phyloP scores from a whole-genome alignment of 768 basidiomycete species.

The Boletales sp. region DNA sequence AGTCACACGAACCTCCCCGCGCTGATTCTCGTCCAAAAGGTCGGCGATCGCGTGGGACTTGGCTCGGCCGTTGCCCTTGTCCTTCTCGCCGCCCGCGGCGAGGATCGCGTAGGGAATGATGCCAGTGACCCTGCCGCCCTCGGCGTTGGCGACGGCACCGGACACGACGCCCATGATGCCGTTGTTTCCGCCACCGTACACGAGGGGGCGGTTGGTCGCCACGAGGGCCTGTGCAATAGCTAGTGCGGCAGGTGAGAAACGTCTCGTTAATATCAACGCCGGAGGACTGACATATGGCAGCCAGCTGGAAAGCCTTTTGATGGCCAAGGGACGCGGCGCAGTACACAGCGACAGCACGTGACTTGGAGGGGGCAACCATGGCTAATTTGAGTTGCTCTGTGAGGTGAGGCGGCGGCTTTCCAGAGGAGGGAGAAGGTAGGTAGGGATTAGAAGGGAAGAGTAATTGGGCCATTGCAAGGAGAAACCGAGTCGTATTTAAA shows the following conservation, averaged over 20 bases:
- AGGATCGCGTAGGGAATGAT: slow-evolving; percentile 78
- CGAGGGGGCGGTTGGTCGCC: slow-evolving; percentile 52
- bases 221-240: slow-evolving; percentile 77
- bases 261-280: not conserved
- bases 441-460: not conserved
- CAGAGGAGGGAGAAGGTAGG: not conserved
- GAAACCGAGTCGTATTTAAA: slow-evolving; percentile 23
- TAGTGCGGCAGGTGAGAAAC: slow-evolving; percentile 23
- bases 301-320: slow-evolving; percentile 54
- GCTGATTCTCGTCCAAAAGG: slow-evolving; percentile 27
- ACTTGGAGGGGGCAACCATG: slow-evolving; percentile 31
- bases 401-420: not conserved
- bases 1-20: slow-evolving; percentile 32
- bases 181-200: slow-evolving; percentile 83
- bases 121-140: slow-evolving; percentile 72
- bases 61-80: slow-evolving; percentile 36
- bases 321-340: slow-evolving; percentile 77
- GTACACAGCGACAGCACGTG: slow-evolving; percentile 67
- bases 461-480: slow-evolving; percentile 6
- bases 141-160: slow-evolving; percentile 49
- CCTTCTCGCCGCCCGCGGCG: slow-evolving; percentile 58
- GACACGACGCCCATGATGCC: slow-evolving; percentile 90
- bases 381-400: slow-evolving; percentile 10
- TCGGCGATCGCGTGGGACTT: slow-evolving; percentile 17
- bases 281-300: slow-evolving; percentile 62